phyloP scores from a whole-genome alignment of 257 asterid species.

The Salvia hispanica region DNA sequence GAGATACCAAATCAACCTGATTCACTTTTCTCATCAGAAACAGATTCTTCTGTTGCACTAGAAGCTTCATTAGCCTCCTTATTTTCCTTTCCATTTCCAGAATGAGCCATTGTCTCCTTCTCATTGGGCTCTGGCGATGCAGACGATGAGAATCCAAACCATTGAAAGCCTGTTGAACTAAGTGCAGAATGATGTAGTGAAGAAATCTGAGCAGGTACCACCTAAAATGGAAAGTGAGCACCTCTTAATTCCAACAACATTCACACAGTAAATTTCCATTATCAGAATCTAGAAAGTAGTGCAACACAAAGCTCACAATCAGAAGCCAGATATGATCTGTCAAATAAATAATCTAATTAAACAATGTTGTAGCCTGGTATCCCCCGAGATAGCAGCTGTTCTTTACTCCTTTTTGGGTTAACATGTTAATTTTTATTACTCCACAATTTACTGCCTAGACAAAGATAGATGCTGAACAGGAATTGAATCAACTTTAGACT shows the following conservation, averaged over 20 bases:
- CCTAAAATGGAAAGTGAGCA: slow-evolving; percentile 37
- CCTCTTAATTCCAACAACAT: slow-evolving; percentile 10
- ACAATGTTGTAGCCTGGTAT: neutral
- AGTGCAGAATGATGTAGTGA: slow-evolving; percentile 46
- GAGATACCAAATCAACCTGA: slow-evolving; percentile 52
- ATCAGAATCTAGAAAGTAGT: neutral
- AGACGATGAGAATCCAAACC: slow-evolving; percentile 66
- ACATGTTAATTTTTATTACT: neutral
- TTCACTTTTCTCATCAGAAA: slow-evolving; percentile 46
- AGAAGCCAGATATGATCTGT: neutral
- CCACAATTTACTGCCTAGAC: neutral
- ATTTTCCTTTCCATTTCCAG: slow-evolving; percentile 40
- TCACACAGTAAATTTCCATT: neutral
- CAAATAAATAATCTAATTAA: neutral
- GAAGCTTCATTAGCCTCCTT: slow-evolving; percentile 31
- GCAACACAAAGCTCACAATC: slow-evolving; percentile 7
- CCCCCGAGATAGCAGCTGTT: no score
- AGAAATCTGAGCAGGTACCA: slow-evolving; percentile 45
- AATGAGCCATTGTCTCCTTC: slow-evolving; percentile 49
- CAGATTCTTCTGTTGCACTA: slow-evolving; percentile 41
- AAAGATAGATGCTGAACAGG: no score
- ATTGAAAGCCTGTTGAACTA: slow-evolving; percentile 46
- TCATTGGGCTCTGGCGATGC: slow-evolving; percentile 59
- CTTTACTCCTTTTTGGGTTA: no score
- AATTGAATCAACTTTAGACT: neutral